These are phyloP conservation scores for Mycena filopes DNA, from an alignment of 768 basidiomycete genomes.

Conservation along the genomic window DNA sequence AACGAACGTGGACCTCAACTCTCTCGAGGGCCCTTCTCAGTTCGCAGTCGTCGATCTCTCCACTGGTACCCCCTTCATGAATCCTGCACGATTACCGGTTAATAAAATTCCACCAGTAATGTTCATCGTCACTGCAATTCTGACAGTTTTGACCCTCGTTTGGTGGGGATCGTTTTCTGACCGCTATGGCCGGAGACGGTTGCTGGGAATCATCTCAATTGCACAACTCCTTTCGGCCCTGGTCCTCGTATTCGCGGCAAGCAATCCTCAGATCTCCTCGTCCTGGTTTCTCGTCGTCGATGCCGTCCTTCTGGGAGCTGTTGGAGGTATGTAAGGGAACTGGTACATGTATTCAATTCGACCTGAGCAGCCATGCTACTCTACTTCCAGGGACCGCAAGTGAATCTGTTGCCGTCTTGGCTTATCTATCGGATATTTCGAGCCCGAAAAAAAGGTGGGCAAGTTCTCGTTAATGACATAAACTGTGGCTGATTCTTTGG, in stretches of 20 bases:
- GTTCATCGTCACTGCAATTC: too few relatives aligned
- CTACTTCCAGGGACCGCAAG: slow-evolving; percentile 58
- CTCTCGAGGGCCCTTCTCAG: too few relatives aligned
- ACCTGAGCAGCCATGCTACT: slow-evolving; percentile 29
- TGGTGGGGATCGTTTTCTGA: slow-evolving; percentile 66
- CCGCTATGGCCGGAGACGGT: slow-evolving; percentile 72
- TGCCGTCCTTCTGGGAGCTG: slow-evolving; percentile 70
- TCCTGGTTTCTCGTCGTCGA: slow-evolving; percentile 85
- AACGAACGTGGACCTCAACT: too few relatives aligned
- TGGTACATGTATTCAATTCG: too few relatives aligned
- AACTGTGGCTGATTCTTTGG: slow-evolving; percentile 20
- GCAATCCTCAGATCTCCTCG: slow-evolving; percentile 67
- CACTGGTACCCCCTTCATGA: too few relatives aligned
- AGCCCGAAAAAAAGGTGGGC: slow-evolving; percentile 62
- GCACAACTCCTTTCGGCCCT: slow-evolving; percentile 72
- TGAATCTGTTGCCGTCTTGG: slow-evolving; percentile 63
- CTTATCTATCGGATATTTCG: slow-evolving; percentile 78
- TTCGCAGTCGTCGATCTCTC: too few relatives aligned
- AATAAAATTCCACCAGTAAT: too few relatives aligned
- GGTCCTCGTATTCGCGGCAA: slow-evolving; percentile 72
- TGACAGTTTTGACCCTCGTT: too few relatives aligned
- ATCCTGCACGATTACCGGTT: too few relatives aligned
- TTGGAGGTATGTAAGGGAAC: slow-evolving; percentile 69
- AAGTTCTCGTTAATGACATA: too few relatives aligned
- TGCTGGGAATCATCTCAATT: slow-evolving; percentile 68